Base-by-base conservation (phyloP, 768 basidiomycete species). In the Gymnopilus dilepis region DNA sequence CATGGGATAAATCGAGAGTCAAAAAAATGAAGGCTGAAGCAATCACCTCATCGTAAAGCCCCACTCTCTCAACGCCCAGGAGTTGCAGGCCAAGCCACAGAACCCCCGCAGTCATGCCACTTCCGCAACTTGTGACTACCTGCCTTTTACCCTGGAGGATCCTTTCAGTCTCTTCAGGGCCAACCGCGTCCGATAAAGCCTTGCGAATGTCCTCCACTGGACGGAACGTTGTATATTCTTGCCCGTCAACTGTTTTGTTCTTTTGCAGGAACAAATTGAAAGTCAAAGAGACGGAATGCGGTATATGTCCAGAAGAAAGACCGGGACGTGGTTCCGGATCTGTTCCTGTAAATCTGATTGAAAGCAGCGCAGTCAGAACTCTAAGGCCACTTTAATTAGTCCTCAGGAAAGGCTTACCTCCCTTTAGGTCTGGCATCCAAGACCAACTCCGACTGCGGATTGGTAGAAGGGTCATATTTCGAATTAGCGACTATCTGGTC, bases 101-200 rank as follows among this genome's bases (percentile, higher is more conserved):
- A 13, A 98, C 80, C 3, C 86, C 93, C 11, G 97, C 97, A n/a
- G 96, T 97, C 97, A 99, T 98, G 43, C 97, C 97, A 70, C 94
- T 97, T 53, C 97, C 97, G 77, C 97, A 99, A 60, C 83, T 90
- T 12, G 91, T 86, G 5, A 89, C 83, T 30, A 96, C 85, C 21
- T 79, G 71, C 54, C 83, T 79, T 62, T 86, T 75, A 17, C 91
- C 92, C 11, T 79, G 72, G 45, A 90, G 75, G 9, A 96, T 78
- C 41, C 80, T 71, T n/a, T 84, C 74, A 28, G 84, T 80, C 60
- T 82, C 73, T 56, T 84, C 81, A 38, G 73, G 67, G 31, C 94
- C 92, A 31, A 97, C 74, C 17, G 84, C 82, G n/a, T 83, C 74
- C 37, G 82, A 79, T 37, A 98, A 76, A 30, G 83, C 87, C 55